phyloP scores from a whole-genome alignment of 148 eudicot species.

The Amaranthus palmeri region DNA sequence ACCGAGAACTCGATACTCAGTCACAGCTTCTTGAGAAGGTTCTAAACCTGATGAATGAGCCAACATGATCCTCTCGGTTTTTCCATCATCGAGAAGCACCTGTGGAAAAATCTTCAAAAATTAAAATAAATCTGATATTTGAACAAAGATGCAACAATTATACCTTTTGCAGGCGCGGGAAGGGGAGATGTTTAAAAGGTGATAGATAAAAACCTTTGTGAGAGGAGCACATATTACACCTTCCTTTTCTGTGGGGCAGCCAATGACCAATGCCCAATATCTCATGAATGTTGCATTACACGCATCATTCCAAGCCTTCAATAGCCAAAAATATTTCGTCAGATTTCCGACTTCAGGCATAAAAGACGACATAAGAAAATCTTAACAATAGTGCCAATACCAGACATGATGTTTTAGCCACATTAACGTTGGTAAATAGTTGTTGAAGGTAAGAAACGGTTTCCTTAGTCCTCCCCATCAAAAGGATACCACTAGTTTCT shows the following conservation, averaged over 20 bases:
- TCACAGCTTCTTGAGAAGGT: constrained; percentile 77
- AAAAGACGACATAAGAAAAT: not conserved
- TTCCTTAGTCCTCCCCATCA: constrained; percentile 91
- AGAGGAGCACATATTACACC: constrained; percentile 85
- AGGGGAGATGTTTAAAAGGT: not conserved
- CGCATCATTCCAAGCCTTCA: constrained; percentile 72
- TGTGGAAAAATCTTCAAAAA: constrained; percentile 13
- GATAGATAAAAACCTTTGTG: constrained; percentile 45
- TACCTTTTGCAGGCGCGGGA: not conserved
- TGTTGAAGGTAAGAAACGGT: constrained; percentile 61
- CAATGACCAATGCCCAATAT: constrained; percentile 93
- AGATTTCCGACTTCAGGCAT: constrained; percentile 3
- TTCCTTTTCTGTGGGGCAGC: constrained; percentile 79
- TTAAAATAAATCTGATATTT: not conserved
- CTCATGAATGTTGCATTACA: constrained; percentile 63
- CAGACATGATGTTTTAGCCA: constrained; percentile 50
- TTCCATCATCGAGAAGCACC: constrained; percentile 86
- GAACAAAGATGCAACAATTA: not conserved
- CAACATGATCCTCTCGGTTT: constrained; percentile 82
- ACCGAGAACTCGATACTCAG: constrained; percentile 90
- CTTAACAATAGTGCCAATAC: constrained; percentile 31
- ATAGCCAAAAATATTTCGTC: constrained; percentile 6
- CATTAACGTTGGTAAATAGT: constrained; percentile 54
- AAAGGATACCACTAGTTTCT: constrained; percentile 80
- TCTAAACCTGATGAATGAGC: constrained; percentile 66